Evolutionary conservation across 1,284 basidiomycete species (phyloP).

Genomic region (Sanghuangporus baumii): DNA sequence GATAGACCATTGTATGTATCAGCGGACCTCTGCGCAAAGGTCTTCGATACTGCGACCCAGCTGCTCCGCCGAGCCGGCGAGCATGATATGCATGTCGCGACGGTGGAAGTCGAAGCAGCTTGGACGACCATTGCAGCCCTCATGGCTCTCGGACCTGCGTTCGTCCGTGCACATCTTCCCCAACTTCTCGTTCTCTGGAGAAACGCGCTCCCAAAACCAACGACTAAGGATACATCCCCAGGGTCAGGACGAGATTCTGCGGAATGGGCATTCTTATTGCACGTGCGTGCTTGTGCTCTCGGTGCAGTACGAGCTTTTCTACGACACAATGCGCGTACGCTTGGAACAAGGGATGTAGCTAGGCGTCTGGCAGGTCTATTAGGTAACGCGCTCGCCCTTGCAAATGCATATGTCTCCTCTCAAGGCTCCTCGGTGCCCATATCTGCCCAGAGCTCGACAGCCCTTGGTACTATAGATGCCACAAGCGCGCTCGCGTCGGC

Average conservation of each 20-base stretch:
- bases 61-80: constrained; percentile 89
- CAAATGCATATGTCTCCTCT: constrained; percentile 62
- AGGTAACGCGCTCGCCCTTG: constrained; percentile 87
- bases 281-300: constrained; percentile 88
- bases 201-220: constrained; percentile 93
- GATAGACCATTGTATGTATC: constrained; percentile 91
- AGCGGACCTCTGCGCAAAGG: constrained; percentile 87
- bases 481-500: constrained; percentile 33
- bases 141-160: constrained; percentile 91
- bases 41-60: constrained; percentile 87
- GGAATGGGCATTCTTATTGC: constrained; percentile 91
- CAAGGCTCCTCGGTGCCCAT: constrained; percentile 22
- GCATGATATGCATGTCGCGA: constrained; percentile 80
- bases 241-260: constrained; percentile 61
- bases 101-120: constrained; percentile 87
- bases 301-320: constrained; percentile 88
- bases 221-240: constrained; percentile 76
- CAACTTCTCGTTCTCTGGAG: constrained; percentile 95
- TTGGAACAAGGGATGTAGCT: constrained; percentile 89
- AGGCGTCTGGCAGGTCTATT: constrained; percentile 83
- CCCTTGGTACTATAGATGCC: constrained; percentile 37
- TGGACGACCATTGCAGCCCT: constrained; percentile 91
- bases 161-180: constrained; percentile 87
- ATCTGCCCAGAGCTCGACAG: constrained; percentile 21
- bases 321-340: constrained; percentile 64